Evolutionary conservation across 768 basidiomycete species (phyloP), one percentile per base, ranked within the genome.

Genomic region (Rhizopogon sp.): DNA sequence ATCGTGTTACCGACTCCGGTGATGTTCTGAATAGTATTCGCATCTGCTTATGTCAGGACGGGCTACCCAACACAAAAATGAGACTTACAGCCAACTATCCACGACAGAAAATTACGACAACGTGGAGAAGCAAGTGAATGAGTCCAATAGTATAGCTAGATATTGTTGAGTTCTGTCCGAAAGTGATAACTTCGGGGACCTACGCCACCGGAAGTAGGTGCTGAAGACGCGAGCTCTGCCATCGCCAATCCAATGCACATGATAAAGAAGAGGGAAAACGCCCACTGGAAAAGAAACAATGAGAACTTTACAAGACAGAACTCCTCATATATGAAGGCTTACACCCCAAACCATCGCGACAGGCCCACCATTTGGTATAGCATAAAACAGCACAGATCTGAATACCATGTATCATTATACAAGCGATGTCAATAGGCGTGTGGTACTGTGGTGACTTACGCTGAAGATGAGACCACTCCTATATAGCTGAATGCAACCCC

Each of bases 171-270:
- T 14, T 5, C 6, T 25, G 1, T 43, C 42, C 13, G 1, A 25
- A 25, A 43, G 11, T 5, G 42, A 22, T 17, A 5, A 6, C 6
- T 13, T 25, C 4, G 25, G 25, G 28, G 49, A 62, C 75, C 29
- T 61, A 84, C 83, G 11, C 86, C 87, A 58, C 86, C 85, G 28
- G 86, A 86, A 3, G 87, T 89, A 4, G 86, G 87, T 2, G 83
- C 84, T 8, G 84, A 81, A n/a, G 83, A 86, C 2, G 79, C 85
- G 10, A 87, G 73, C 62, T 88, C 85, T 1, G 81, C 85, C 80
- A 90, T 81, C 16, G 85, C 74, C 62, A 87, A 66, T 3, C 83
- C 87, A 29, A 89, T 78, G 35, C 77, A 72, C 6, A 85, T 63
- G 50, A 88, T 82, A 65, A 87, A 82, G 44, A 81, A 57, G 56